Evolutionary conservation across 2,329 filamentous ascomycete species (phyloP), one percentile per base, ranked within the genome.

Genomic region (Hymenoscyphus albidus): DNA sequence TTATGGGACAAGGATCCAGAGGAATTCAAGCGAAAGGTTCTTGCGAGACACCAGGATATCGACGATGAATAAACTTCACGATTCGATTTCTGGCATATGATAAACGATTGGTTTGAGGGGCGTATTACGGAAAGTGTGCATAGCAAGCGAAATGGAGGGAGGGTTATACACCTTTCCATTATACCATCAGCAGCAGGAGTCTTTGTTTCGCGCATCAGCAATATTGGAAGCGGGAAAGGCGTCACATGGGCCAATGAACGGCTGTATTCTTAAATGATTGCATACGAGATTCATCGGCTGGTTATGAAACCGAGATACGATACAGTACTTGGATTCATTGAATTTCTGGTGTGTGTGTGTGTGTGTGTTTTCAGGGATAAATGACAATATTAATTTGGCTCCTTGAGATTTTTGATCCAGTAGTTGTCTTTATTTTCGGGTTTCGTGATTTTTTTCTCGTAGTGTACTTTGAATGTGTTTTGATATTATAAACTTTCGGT

Each of bases 1-100:
- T 83, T 99, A 54, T 99, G 95, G 93, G 94, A 97, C 77, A 92
- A 88, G 71, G 87, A 98, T 76, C 82, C 88, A 44, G 88, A 86
- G 57, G 92, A 96, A 77, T 98, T 95, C 83, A 92, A 97, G 84
- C 86, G 86, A 70, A 89, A 88, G 79, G 86, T 89, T 40, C 72
- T 84, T 68, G 85, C 79, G 59, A 82, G 87, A 65, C 86, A 89
- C 77, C 80, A 81, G 58, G 87, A 89, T 69, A 77, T 88, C 35
- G 87, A 89, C 67, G 87, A 89, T 68, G 86, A 89, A 71, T 88
- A 78, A 68, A 66, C 58, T 13, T 27, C 13, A 7, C 18, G 48
- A 12, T 4, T 54, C 48, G 10, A 54, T 22, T 14, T 54, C 18
- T 27, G 48, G 18, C 18, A 13, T 54, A 54, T 22, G 22, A 35